Conservation (phyloP, 192 early-diverging fungal species). For the Geosiphon pyriformis region DNA sequence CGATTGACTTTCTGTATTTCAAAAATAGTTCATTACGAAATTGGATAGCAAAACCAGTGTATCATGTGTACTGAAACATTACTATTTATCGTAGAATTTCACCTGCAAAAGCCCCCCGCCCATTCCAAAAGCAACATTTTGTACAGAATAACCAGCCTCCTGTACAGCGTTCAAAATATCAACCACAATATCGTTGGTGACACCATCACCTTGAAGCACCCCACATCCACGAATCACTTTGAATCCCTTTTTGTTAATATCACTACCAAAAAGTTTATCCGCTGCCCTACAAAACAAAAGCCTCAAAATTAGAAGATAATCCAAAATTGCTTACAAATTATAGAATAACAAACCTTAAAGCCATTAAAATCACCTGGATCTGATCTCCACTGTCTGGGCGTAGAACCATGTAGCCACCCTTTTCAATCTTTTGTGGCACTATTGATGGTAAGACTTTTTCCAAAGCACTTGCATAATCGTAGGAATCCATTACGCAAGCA, state of each 20-base stretch:
- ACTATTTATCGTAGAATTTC: no score
- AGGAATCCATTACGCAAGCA: conserved; percentile 90
- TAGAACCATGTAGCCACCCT: conserved; percentile 75
- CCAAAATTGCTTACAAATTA: not conserved
- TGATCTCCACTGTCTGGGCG: conserved; percentile 85
- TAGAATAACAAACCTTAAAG: conserved; percentile 51
- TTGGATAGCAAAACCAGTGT: no score
- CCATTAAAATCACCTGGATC: conserved; percentile 68
- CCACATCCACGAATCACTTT: conserved; percentile 64
- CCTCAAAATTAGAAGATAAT: no score
- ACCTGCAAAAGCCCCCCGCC: conserved; percentile 76
- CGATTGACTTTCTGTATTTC: conserved; percentile 85
- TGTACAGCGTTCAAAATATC: conserved; percentile 53
- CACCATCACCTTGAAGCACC: conserved; percentile 85
- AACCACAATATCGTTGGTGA: conserved; percentile 48
- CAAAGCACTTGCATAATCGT: conserved; percentile 74
- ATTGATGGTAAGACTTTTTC: conserved; percentile 68
- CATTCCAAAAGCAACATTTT: conserved; percentile 81
- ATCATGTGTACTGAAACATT: no score
- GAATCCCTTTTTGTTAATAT: conserved; percentile 71
- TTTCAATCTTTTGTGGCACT: conserved; percentile 57
- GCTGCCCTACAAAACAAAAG: conserved; percentile 58
- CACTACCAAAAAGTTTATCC: conserved; percentile 66
- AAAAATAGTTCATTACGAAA: no score
- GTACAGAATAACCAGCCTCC: conserved; percentile 60